These are phyloP conservation scores for Vaccinium darrowii DNA, from an alignment of 148 eudicot species.

Conservation along the genomic window DNA sequence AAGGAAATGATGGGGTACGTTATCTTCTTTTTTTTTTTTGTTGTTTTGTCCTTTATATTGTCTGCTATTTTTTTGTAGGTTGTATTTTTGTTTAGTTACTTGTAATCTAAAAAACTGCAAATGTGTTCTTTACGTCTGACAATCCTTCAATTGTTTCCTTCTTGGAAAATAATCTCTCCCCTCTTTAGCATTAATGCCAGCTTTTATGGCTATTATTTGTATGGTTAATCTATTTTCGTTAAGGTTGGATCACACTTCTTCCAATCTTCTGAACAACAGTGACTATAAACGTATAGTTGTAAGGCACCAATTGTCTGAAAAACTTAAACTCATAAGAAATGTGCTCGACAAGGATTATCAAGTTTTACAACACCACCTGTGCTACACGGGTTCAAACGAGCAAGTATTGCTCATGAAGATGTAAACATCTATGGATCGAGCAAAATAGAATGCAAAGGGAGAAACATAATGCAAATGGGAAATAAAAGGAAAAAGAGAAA, in stretches of 20 bases:
- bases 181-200: not conserved
- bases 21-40: slow-evolving; percentile 2
- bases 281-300: not conserved
- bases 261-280: slow-evolving; percentile 1
- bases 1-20: slow-evolving; percentile 84
- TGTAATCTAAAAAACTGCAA: not conserved
- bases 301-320: not conserved
- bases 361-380: not conserved
- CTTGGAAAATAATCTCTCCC: not conserved
- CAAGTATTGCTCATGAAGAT: not conserved
- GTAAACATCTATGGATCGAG: not conserved
- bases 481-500: not conserved
- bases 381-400: not conserved
- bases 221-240: not conserved
- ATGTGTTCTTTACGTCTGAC: not conserved
- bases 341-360: not conserved
- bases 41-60: not conserved
- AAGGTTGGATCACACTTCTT: not conserved
- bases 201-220: not conserved
- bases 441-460: not conserved
- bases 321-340: not conserved
- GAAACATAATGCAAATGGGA: not conserved
- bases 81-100: not conserved
- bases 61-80: not conserved
- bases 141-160: not conserved